These are phyloP conservation scores for Hypomontagnella submonticulosa DNA, from an alignment of 495 filamentous ascomycete species.

Conservation along the genomic window DNA sequence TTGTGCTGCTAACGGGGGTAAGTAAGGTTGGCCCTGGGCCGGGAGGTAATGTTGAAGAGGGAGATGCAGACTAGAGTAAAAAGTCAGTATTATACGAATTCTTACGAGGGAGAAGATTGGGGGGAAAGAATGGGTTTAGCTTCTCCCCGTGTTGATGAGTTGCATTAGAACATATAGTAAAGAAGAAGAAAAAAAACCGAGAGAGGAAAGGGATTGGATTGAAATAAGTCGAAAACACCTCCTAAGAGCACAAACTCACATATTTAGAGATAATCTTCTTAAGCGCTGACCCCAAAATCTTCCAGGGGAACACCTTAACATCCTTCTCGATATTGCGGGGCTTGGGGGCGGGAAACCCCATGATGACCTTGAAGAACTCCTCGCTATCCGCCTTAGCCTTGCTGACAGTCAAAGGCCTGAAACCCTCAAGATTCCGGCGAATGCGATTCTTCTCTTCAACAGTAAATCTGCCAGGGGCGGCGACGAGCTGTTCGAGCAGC, in stretches of 20 bases:
- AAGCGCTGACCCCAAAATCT: slow-evolving; percentile 78
- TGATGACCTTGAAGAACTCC: slow-evolving; percentile 98
- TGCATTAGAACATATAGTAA: slow-evolving; percentile 6
- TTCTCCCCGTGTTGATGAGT: no score
- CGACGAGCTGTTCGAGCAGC: slow-evolving; percentile 88
- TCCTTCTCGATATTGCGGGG: slow-evolving; percentile 98
- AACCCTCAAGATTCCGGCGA: slow-evolving; percentile 91
- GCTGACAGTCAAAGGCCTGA: slow-evolving; percentile 87
- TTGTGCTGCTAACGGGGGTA: slow-evolving; percentile 50
- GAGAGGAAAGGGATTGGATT: slow-evolving; percentile 2
- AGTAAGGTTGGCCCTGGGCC: slow-evolving; percentile 47
- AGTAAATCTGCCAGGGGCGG: slow-evolving; percentile 74
- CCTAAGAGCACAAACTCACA: slow-evolving; percentile 37
- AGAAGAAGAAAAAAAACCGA: slow-evolving; percentile 1
- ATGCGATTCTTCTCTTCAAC: slow-evolving; percentile 99
- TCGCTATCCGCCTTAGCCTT: slow-evolving; percentile 92
- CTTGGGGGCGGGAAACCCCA: slow-evolving; percentile 95
- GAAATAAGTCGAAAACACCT: background rate
- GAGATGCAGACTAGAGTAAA: slow-evolving; percentile 41
- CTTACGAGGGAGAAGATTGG: background rate
- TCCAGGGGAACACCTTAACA: slow-evolving; percentile 98
- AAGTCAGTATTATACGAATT: slow-evolving; percentile 11
- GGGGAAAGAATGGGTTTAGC: background rate
- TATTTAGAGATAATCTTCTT: slow-evolving; percentile 99
- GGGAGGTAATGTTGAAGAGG: slow-evolving; percentile 47